phyloP scores from a whole-genome alignment of 345 rosid species.

The Gossypioides kirkii region DNA sequence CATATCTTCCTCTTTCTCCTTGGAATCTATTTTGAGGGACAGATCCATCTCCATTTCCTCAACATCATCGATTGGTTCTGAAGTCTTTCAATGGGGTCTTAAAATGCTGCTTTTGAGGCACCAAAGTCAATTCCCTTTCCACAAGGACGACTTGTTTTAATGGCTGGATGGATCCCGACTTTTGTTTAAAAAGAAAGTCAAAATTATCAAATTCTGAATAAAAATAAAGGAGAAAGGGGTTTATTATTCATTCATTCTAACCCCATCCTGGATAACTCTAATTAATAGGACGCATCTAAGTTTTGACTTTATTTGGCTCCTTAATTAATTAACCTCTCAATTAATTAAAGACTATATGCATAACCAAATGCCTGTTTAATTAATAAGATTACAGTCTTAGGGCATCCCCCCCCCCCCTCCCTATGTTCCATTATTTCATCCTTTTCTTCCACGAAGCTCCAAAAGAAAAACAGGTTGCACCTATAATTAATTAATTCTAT shows the following conservation, averaged over 20 bases:
- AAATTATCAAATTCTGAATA: not conserved
- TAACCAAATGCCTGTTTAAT: conserved; percentile 15
- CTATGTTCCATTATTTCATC: not conserved
- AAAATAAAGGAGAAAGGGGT: not conserved
- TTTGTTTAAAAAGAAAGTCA: not conserved
- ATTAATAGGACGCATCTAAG: conserved; percentile 38
- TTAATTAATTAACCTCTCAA: conserved; percentile 22
- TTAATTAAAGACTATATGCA: conserved; percentile 8
- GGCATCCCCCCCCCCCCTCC: not conserved
- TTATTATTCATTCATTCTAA: not conserved
- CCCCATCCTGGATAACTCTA: not conserved
- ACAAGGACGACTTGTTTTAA: conserved; percentile 10
- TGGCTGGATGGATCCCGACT: too few species aligned
- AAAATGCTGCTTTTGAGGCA: conserved; percentile 48
- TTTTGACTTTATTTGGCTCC: conserved; percentile 35
- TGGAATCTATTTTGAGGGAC: conserved; percentile 37
- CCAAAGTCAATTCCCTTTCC: conserved; percentile 57
- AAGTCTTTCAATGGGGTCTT: too few species aligned
- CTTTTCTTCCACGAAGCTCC: too few species aligned
- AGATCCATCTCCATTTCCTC: conserved; percentile 40
- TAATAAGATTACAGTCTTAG: conserved; percentile 5
- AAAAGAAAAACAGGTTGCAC: too few species aligned
- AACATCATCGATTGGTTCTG: too few species aligned
- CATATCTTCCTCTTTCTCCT: not conserved
- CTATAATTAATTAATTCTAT: too few species aligned